phyloP scores from a whole-genome alignment of 164 flowering plant genomes.

The Platanus orientalis region DNA sequence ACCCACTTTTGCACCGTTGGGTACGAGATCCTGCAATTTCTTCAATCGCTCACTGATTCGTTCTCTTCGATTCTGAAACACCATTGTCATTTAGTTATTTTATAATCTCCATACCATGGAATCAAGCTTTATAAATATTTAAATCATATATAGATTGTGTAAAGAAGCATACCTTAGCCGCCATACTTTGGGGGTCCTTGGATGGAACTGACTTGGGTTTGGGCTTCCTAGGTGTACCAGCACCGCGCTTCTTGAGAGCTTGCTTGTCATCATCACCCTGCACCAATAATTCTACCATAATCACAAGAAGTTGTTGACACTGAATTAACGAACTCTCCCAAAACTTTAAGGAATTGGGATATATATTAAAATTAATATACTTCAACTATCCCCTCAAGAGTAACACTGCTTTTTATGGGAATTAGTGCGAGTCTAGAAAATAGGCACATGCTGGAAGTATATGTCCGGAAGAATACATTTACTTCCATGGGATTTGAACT shows the following conservation, averaged over 20 bases:
- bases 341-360: too few relatives aligned
- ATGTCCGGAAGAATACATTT: too few relatives aligned
- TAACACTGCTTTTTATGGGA: too few relatives aligned
- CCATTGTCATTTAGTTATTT: slow-evolving; percentile 3
- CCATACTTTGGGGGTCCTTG: slow-evolving; percentile 88
- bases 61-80: slow-evolving; percentile 76
- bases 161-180: slow-evolving; percentile 65
- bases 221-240: slow-evolving; percentile 30
- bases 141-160: too few relatives aligned
- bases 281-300: not conserved
- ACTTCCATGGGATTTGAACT: too few relatives aligned
- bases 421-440: too few relatives aligned
- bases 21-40: slow-evolving; percentile 82
- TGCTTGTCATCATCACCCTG: slow-evolving; percentile 49
- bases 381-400: too few relatives aligned
- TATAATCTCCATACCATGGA: not conserved
- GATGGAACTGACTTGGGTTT: slow-evolving; percentile 43
- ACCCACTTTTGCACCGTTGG: slow-evolving; percentile 83
- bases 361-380: too few relatives aligned
- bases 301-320: too few relatives aligned
- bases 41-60: slow-evolving; percentile 86
- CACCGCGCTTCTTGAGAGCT: slow-evolving; percentile 57
- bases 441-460: too few relatives aligned
- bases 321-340: too few relatives aligned
- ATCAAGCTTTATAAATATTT: not conserved